Evolutionary conservation across 495 filamentous ascomycete species (phyloP).

Genomic region (Jackrogersella minutella): DNA sequence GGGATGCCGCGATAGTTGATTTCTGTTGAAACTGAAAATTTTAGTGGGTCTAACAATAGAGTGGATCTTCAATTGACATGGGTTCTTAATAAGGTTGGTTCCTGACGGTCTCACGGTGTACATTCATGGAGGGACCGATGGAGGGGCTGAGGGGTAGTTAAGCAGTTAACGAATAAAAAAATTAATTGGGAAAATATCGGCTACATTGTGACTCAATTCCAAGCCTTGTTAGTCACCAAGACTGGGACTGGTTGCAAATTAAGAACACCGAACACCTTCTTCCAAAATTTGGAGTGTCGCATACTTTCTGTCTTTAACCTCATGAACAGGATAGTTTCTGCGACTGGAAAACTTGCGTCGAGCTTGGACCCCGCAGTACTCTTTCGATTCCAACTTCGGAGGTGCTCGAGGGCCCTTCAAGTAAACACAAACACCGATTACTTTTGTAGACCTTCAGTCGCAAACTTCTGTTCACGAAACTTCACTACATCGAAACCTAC

Average conservation of each 20-base stretch:
- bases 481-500: conserved; percentile 15
- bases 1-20: not conserved
- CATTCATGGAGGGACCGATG: conserved; percentile 32
- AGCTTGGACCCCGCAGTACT: conserved; percentile 19
- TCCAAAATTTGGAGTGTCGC: conserved; percentile 27
- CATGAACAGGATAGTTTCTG: conserved; percentile 21
- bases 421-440: conserved; percentile 3
- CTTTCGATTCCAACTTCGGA: not conserved
- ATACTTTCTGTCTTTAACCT: conserved; percentile 17
- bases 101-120: not conserved
- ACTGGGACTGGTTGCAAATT: conserved; percentile 1
- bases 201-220: conserved; percentile 32
- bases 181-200: conserved; percentile 24
- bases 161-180: conserved; percentile 17
- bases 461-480: conserved; percentile 9
- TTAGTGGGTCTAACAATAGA: conserved; percentile 25
- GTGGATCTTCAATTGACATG: conserved; percentile 13
- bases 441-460: not conserved
- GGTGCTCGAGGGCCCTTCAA: conserved; percentile 9
- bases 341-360: conserved; percentile 22
- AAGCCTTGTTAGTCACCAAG: conserved; percentile 6
- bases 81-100: no score
- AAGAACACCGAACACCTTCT: not conserved
- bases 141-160: conserved; percentile 35
- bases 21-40: conserved; percentile 38